These are phyloP conservation scores for Chernovozyma sophiae-reginae DNA, from an alignment of 1,139 yeast genomes.

Conservation along the genomic window DNA sequence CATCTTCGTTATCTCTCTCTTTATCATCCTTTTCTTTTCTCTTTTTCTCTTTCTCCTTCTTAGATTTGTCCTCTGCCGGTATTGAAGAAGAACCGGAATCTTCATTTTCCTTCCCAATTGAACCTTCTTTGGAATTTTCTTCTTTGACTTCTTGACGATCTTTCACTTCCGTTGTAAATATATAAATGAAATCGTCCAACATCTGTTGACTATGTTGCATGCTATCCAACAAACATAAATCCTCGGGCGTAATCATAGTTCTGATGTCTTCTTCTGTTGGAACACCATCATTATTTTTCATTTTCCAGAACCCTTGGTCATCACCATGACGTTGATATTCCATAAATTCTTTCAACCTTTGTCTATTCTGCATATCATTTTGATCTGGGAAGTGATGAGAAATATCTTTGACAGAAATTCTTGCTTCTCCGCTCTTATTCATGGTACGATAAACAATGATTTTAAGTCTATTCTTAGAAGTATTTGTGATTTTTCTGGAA, in stretches of 20 bases:
- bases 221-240: slow-evolving; percentile 77
- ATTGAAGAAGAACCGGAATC: slow-evolving; percentile 10
- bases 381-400: slow-evolving; percentile 95
- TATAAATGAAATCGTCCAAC: slow-evolving; percentile 66
- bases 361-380: slow-evolving; percentile 96
- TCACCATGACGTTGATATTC: slow-evolving; percentile 94
- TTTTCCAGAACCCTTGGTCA: slow-evolving; percentile 95
- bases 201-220: slow-evolving; percentile 92
- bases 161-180: slow-evolving; percentile 34
- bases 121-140: slow-evolving; percentile 28
- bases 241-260: slow-evolving; percentile 91
- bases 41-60: slow-evolving; percentile 20
- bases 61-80: slow-evolving; percentile 14
- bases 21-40: slow-evolving; percentile 24
- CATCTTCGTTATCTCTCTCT: slow-evolving; percentile 22
- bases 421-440: slow-evolving; percentile 68
- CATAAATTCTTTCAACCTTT: slow-evolving; percentile 95
- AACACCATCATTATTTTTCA: slow-evolving; percentile 61
- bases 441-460: slow-evolving; percentile 91
- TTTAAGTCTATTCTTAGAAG: slow-evolving; percentile 83
- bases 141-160: slow-evolving; percentile 15
- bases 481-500: slow-evolving; percentile 91
- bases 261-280: slow-evolving; percentile 78
- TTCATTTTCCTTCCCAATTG: slow-evolving; percentile 10
- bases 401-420: slow-evolving; percentile 83